These are phyloP conservation scores for Thozetella sp. DNA, from an alignment of 495 filamentous ascomycete genomes.

Conservation along the genomic window DNA sequence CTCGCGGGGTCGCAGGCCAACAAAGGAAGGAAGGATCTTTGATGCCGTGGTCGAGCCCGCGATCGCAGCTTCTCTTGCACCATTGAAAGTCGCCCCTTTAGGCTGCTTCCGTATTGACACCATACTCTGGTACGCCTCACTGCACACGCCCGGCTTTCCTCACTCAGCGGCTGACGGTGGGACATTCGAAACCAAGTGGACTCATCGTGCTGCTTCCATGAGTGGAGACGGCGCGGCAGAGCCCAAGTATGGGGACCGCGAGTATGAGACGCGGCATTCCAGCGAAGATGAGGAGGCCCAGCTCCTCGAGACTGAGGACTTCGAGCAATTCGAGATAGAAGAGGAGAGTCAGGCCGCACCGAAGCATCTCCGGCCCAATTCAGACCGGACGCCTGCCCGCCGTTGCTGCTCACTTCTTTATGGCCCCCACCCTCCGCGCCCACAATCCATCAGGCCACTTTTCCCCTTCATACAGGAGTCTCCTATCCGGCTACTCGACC, in stretches of 20 bases:
- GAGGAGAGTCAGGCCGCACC: constrained; percentile 5
- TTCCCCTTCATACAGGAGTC: constrained; percentile 67
- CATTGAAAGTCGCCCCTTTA: too few species aligned
- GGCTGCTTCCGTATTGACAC: neutral
- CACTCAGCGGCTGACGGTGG: too few species aligned
- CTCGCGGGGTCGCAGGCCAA: too few species aligned
- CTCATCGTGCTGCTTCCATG: neutral
- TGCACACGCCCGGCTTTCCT: too few species aligned
- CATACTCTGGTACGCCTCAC: neutral
- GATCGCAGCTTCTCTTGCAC: too few species aligned
- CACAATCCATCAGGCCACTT: constrained; percentile 57
- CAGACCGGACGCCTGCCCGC: neutral
- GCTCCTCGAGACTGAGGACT: constrained; percentile 14
- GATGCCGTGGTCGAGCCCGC: too few species aligned
- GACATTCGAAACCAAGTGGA: too few species aligned
- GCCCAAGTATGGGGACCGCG: constrained; percentile 2
- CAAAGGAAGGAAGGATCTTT: too few species aligned
- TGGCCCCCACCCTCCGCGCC: constrained; percentile 13
- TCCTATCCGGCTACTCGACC: constrained; percentile 61
- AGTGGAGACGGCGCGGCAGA: neutral
- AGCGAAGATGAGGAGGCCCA: constrained; percentile 22
- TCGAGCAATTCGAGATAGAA: constrained; percentile 20
- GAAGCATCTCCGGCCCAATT: neutral
- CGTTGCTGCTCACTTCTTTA: constrained; percentile 10
- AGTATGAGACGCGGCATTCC: neutral